phyloP scores from a whole-genome alignment of 1,284 basidiomycete genomes.

The Pseudozyma thailandica region DNA sequence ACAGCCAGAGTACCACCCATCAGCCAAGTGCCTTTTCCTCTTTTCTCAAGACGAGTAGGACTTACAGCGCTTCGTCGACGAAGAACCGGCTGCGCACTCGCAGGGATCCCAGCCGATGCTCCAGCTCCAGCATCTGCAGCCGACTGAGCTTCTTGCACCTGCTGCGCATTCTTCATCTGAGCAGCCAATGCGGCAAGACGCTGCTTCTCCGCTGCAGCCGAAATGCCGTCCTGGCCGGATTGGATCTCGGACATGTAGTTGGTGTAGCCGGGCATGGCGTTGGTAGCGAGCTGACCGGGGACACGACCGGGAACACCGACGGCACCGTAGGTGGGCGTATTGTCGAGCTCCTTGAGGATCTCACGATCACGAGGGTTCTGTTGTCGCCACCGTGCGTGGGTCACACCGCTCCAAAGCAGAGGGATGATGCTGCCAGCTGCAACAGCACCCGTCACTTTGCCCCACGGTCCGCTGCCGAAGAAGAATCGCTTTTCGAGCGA shows the following conservation, averaged over 20 bases:
- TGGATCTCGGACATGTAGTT: slow-evolving; percentile 18
- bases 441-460: slow-evolving; percentile 6
- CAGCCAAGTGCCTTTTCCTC: slow-evolving; percentile 12
- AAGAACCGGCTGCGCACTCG: slow-evolving; percentile 19
- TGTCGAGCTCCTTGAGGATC: slow-evolving; percentile 28
- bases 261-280: slow-evolving; percentile 37
- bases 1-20: background rate
- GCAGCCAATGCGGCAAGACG: background rate
- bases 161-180: background rate
- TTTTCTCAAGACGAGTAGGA: background rate
- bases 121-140: background rate
- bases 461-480: slow-evolving; percentile 9
- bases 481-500: slow-evolving; percentile 30
- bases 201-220: slow-evolving; percentile 5
- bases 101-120: background rate
- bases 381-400: slow-evolving; percentile 19
- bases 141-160: background rate
- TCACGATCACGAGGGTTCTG: slow-evolving; percentile 30
- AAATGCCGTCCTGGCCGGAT: slow-evolving; percentile 6
- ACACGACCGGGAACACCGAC: slow-evolving; percentile 32
- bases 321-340: slow-evolving; percentile 35
- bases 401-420: slow-evolving; percentile 12
- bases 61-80: slow-evolving; percentile 13
- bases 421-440: slow-evolving; percentile 14
- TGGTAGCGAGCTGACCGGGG: slow-evolving; percentile 36